Evolutionary conservation across 2,329 filamentous ascomycete genomes (phyloP).

Genomic region (Colletotrichum magnum): DNA sequence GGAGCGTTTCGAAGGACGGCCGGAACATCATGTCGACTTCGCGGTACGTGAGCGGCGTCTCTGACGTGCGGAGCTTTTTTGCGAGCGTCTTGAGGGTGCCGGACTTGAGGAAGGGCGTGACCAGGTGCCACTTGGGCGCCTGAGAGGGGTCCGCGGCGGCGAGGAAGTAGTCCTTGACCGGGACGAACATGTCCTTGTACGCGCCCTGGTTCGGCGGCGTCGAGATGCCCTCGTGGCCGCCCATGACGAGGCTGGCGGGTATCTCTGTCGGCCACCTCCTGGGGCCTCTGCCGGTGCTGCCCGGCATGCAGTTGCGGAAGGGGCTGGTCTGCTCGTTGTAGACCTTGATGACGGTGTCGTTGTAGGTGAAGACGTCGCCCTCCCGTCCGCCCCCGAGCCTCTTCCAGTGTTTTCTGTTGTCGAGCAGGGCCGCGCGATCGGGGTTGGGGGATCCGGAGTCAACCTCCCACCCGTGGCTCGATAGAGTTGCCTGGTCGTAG

Average conservation of each 20-base stretch:
- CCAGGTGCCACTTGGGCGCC: slow-evolving; percentile 46
- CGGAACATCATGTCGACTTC: slow-evolving; percentile 49
- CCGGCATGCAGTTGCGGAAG: slow-evolving; percentile 50
- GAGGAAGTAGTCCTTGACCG: slow-evolving; percentile 50
- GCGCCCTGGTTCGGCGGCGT: slow-evolving; percentile 13
- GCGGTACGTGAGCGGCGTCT: slow-evolving; percentile 38
- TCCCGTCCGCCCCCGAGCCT: slow-evolving; percentile 48
- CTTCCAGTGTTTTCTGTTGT: slow-evolving; percentile 46
- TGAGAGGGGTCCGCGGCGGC: slow-evolving; percentile 33
- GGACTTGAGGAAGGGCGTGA: slow-evolving; percentile 46
- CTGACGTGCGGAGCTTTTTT: slow-evolving; percentile 41
- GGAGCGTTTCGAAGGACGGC: slow-evolving; percentile 47
- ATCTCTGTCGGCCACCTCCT: slow-evolving; percentile 52
- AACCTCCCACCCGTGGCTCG: slow-evolving; percentile 15
- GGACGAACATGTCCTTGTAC: slow-evolving; percentile 44
- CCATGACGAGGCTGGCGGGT: slow-evolving; percentile 47
- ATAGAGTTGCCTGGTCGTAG: slow-evolving; percentile 21
- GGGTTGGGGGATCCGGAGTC: neutral
- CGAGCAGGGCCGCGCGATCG: slow-evolving; percentile 37
- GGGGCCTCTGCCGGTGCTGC: neutral
- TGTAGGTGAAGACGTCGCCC: slow-evolving; percentile 48
- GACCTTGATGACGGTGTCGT: slow-evolving; percentile 49
- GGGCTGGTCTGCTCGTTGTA: slow-evolving; percentile 46
- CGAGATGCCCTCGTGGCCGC: slow-evolving; percentile 42
- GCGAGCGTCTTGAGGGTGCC: slow-evolving; percentile 47